These are phyloP conservation scores for Hypoxylon sp. DNA, from an alignment of 2,329 filamentous ascomycete genomes.

Conservation along the genomic window DNA sequence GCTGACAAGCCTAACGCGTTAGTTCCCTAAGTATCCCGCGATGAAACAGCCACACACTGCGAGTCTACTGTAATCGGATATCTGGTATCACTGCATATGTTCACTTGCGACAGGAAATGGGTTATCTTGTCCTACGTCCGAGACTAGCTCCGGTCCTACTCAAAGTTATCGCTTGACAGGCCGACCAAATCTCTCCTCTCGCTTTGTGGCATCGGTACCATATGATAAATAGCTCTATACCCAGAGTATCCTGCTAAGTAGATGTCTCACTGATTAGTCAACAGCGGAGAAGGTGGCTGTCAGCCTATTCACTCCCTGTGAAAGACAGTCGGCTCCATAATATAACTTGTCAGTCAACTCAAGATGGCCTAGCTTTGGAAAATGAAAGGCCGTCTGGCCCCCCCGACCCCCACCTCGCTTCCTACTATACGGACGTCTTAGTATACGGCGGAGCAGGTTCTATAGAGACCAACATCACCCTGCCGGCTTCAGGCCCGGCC, in stretches of 20 bases:
- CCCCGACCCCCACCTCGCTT: background rate
- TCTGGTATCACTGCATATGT: constrained; percentile 13
- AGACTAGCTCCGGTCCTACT: background rate
- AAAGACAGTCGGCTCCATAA: background rate
- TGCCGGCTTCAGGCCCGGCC: background rate
- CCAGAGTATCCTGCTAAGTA: background rate
- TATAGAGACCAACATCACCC: background rate
- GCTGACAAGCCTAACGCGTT: constrained; percentile 6
- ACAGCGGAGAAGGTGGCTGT: background rate
- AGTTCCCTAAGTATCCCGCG: background rate
- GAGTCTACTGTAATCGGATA: background rate
- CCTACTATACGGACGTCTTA: background rate
- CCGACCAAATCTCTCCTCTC: background rate
- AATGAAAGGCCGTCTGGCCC: background rate
- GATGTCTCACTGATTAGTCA: background rate
- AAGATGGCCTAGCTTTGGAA: background rate
- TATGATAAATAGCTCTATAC: background rate
- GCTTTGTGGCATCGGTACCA: background rate
- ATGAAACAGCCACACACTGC: constrained; percentile 22
- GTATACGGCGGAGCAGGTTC: background rate
- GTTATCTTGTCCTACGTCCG: constrained; percentile 9
- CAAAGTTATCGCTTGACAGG: background rate
- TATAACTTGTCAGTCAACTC: constrained; percentile 1
- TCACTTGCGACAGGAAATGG: background rate
- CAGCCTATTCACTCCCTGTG: background rate